phyloP scores from a whole-genome alignment of 1,284 basidiomycete species.

The Sporisorium graminicola region DNA sequence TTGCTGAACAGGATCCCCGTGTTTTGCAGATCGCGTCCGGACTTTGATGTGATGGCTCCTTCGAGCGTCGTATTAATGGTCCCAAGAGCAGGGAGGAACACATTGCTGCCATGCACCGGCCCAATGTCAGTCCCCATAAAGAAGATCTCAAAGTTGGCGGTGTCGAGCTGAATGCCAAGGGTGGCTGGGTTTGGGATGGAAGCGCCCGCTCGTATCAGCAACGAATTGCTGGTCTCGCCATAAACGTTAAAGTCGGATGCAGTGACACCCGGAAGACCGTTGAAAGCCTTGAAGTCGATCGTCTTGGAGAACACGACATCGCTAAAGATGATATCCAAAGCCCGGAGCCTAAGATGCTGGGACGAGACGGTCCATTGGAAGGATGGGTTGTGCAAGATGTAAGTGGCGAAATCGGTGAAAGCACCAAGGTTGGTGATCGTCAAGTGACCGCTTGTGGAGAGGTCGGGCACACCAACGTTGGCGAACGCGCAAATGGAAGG shows the following conservation, averaged over 20 bases:
- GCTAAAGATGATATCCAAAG: constrained; percentile 79
- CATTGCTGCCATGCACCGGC: constrained; percentile 70
- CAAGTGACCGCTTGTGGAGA: constrained; percentile 71
- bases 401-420: constrained; percentile 79
- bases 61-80: constrained; percentile 74
- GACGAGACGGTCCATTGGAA: constrained; percentile 83
- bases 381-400: constrained; percentile 76
- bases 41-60: constrained; percentile 76
- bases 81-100: constrained; percentile 75
- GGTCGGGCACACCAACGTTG: constrained; percentile 78
- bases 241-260: constrained; percentile 76
- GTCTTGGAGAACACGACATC: constrained; percentile 77
- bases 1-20: constrained; percentile 79
- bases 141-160: constrained; percentile 77
- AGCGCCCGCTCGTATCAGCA: constrained; percentile 79
- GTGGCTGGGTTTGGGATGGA: constrained; percentile 78
- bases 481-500: constrained; percentile 80
- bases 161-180: constrained; percentile 80
- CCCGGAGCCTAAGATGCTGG: constrained; percentile 75
- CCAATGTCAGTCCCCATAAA: constrained; percentile 70
- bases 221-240: constrained; percentile 78
- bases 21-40: constrained; percentile 73
- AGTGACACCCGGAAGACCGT: constrained; percentile 75
- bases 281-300: constrained; percentile 80
- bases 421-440: constrained; percentile 64